Conservation (phyloP, 768 basidiomycete species). For the Crassisporium funariophilum region DNA sequence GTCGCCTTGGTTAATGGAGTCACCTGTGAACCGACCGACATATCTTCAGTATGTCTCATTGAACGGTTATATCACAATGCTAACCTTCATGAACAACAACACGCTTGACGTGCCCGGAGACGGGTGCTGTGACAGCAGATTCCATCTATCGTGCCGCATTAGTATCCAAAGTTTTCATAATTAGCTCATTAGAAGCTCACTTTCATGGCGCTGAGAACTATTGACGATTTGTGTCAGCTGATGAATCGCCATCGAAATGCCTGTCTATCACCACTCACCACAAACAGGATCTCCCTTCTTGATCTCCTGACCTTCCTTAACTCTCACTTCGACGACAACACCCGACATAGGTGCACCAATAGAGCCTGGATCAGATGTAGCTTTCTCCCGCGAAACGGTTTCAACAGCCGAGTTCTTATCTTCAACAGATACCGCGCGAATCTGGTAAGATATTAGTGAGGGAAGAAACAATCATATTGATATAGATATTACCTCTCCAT, state of each 20-base stretch:
- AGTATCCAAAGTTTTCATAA: conserved; percentile 12
- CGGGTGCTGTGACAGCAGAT: conserved; percentile 93
- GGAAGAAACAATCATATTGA: conserved; percentile 8
- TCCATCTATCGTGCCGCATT: conserved; percentile 74
- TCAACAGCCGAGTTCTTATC: conserved; percentile 98
- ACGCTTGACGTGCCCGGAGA: conserved; percentile 94
- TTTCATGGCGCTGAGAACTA: conserved; percentile 98
- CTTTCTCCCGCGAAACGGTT: conserved; percentile 92
- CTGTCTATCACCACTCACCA: conserved; percentile 51
- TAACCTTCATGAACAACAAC: conserved; percentile 87
- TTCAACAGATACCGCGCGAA: conserved; percentile 93
- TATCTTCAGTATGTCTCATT: conserved; percentile 1
- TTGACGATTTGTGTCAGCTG: conserved; percentile 23
- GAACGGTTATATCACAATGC: conserved; percentile 13
- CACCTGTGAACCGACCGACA: conserved; percentile 49
- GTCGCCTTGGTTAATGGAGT: conserved; percentile 95
- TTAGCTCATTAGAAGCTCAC: conserved; percentile 40
- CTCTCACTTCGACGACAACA: conserved; percentile 96
- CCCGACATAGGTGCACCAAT: conserved; percentile 98
- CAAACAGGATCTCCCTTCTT: conserved; percentile 97
- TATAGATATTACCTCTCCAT: conserved; percentile 72
- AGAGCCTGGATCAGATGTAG: conserved; percentile 91
- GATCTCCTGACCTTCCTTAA: conserved; percentile 97
- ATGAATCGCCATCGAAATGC: conserved; percentile 9
- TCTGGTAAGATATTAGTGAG: conserved; percentile 44